Evolutionary conservation across 2,329 filamentous ascomycete genomes (phyloP), one percentile per base, ranked within the genome.

Genomic region (Zasmidium citrigriseum): DNA sequence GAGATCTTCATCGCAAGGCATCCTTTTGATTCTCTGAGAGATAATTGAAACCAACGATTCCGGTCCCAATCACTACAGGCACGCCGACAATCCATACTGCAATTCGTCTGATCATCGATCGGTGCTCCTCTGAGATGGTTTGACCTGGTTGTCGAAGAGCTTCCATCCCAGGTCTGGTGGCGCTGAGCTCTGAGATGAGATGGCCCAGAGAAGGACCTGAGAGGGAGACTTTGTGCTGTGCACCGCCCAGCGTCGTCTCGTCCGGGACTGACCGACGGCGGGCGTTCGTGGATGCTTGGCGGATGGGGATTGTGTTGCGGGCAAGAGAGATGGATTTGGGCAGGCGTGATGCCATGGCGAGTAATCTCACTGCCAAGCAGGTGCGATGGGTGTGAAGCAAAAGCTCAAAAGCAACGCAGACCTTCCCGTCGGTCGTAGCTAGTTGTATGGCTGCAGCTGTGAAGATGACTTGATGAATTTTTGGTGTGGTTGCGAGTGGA

Each of bases 121-220:
- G 62, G 41, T 70, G 64, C 7, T 66, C 68, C 50, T 70, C 67
- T 10, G 54, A 60, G 63, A 70, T 69, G 2, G 67, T 67, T 27
- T 64, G 59, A 7, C 65, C 67, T 24, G 65, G 61, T 18, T 61
- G 46, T 20, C 68, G 59, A 9, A 65, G 41, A n/a, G 55, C 44
- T 57, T 68, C 67, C 67, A 69, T 70, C 2, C 67, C 67, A 22
- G 67, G 64, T 47, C 63, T 61, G n/a, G 68, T 68, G 14, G 66
- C 64, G 38, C 65, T 68, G 49, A 70, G 61, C 27, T 70, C 68
- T 4, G 68, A 66, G 29, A 70, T 59, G 5, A 70, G 47, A 48
- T 70, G 67, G 7, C 67, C 68, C 4, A 70, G 57, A 10, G 68
- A 70, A 1, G 67, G 60, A 27, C 67, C 66, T 20, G 64, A 66